phyloP scores from a whole-genome alignment of 139 green algal species.

The Edaphochlamys debaryana region DNA sequence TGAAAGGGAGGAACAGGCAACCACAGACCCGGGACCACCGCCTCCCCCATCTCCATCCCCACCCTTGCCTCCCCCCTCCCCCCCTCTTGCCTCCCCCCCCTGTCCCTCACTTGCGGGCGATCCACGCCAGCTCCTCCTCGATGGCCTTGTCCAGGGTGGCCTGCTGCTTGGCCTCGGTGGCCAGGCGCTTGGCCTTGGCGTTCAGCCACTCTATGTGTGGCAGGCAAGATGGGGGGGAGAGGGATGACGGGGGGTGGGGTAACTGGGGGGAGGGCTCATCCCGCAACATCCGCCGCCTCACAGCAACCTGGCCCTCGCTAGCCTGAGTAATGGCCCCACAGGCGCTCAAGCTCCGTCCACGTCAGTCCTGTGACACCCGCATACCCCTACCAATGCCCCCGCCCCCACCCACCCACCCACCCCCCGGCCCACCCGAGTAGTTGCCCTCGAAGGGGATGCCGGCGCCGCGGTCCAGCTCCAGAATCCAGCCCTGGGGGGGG shows the following conservation, averaged over 20 bases:
- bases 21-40: too few species aligned
- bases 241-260: not conserved
- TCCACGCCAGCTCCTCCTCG: slow-evolving; percentile 76
- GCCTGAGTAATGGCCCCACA: too few species aligned
- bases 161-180: slow-evolving; percentile 64
- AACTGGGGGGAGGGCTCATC: too few species aligned
- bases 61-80: too few species aligned
- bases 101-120: slow-evolving; percentile 38
- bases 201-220: slow-evolving; percentile 24
- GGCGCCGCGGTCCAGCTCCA: slow-evolving; percentile 81
- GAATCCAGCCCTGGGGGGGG: slow-evolving; percentile 70
- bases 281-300: too few species aligned
- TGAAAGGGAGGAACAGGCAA: too few species aligned
- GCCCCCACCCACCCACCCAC: not conserved
- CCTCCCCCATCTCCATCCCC: too few species aligned
- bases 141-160: slow-evolving; percentile 61
- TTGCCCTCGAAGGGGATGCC: slow-evolving; percentile 91
- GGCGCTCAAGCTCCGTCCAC: too few species aligned
- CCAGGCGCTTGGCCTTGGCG: slow-evolving; percentile 71
- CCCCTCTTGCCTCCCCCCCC: too few species aligned
- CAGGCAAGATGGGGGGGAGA: not conserved
- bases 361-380: too few species aligned
- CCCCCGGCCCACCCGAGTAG: slow-evolving; percentile 64
- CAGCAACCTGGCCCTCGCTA: too few species aligned
- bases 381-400: not conserved